phyloP scores from a whole-genome alignment of 179 eudicot genomes.

The Camellia oleifera region DNA sequence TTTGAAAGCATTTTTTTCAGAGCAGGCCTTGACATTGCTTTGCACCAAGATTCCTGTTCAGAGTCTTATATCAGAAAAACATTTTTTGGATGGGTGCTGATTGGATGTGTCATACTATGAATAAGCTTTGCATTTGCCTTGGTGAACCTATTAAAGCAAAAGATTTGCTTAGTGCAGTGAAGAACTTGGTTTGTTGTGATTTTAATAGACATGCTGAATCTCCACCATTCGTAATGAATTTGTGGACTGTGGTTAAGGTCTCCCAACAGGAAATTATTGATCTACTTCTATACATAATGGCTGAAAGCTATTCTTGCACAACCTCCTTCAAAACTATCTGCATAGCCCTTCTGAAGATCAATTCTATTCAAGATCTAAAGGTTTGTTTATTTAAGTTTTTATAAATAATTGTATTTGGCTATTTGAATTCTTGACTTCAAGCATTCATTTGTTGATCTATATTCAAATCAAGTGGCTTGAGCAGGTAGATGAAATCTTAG shows the following conservation, averaged over 20 bases:
- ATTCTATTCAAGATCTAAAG: neutral
- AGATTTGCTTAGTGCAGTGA: neutral
- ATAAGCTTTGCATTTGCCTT: neutral
- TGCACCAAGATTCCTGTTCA: too few relatives aligned
- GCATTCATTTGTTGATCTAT: too few relatives aligned
- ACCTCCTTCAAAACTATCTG: neutral
- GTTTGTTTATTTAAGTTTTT: neutral
- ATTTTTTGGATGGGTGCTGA: too few relatives aligned
- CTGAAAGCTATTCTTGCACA: neutral
- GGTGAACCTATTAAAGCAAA: neutral
- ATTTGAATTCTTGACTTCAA: neutral
- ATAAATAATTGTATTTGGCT: neutral
- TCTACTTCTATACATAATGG: slow-evolving; percentile 1
- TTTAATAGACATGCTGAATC: neutral
- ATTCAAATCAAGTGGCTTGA: neutral
- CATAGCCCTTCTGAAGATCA: neutral
- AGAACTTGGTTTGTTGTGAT: neutral
- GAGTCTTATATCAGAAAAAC: too few relatives aligned
- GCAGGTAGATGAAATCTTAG: neutral
- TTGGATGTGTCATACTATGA: neutral
- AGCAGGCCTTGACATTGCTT: neutral
- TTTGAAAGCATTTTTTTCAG: neutral
- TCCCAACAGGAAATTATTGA: neutral
- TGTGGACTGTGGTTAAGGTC: neutral
- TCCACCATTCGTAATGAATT: neutral